Evolutionary conservation across 495 filamentous ascomycete genomes (phyloP).

Genomic region (Peziza echinospora): DNA sequence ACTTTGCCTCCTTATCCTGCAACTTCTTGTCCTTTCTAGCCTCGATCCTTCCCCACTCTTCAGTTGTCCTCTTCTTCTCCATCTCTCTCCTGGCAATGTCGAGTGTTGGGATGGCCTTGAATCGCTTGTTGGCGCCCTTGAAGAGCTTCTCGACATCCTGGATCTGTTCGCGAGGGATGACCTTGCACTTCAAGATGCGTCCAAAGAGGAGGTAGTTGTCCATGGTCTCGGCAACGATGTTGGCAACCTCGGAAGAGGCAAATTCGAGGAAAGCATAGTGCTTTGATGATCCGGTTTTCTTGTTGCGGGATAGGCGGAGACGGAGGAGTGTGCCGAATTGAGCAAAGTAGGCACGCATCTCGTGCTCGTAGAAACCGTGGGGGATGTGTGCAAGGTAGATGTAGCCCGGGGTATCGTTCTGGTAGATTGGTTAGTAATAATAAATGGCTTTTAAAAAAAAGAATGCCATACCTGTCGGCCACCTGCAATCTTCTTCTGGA

Average conservation of each 20-base stretch:
- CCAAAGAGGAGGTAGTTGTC: conserved; percentile 91
- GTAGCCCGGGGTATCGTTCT: conserved; percentile 48
- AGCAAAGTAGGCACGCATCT: conserved; percentile 85
- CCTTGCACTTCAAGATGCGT: conserved; percentile 71
- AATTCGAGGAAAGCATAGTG: conserved; percentile 94
- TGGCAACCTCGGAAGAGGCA: conserved; percentile 48
- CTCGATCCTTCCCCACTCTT: conserved; percentile 54
- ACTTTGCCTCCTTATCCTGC: conserved; percentile 40
- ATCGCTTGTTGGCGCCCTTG: conserved; percentile 69
- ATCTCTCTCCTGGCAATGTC: conserved; percentile 55
- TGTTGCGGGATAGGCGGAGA: conserved; percentile 76
- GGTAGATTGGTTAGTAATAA: too few species aligned
- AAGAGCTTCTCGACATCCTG: conserved; percentile 60
- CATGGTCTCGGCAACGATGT: conserved; percentile 85
- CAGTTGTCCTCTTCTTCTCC: conserved; percentile 43
- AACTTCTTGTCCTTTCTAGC: conserved; percentile 47
- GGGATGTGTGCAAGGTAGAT: conserved; percentile 80
- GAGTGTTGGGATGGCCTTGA: conserved; percentile 71
- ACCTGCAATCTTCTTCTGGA: conserved; percentile 23
- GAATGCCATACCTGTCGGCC: conserved; percentile 12
- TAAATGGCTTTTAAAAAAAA: background rate
- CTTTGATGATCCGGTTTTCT: conserved; percentile 63
- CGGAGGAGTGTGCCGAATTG: conserved; percentile 74
- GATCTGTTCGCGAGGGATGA: conserved; percentile 50
- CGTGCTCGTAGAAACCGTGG: conserved; percentile 87